Conservation (phyloP, 345 rosid genomes). For the Nephelium lappaceum region DNA sequence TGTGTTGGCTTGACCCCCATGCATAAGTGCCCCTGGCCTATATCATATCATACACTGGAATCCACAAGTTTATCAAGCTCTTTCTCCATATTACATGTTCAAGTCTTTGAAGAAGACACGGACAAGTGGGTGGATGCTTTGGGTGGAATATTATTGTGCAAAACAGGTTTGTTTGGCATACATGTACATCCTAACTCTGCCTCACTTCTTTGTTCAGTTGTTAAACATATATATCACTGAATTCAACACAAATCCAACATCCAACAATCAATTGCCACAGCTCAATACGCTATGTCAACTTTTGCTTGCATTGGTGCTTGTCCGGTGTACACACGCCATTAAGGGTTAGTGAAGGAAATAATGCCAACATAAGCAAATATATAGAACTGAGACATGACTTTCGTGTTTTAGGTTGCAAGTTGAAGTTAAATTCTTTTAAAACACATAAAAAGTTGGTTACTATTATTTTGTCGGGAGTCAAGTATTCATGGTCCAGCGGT, state of each 20-base stretch:
- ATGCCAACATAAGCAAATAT: too few relatives aligned
- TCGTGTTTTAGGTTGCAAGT: not conserved
- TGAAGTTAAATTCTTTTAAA: not conserved
- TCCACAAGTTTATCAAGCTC: conserved; percentile 83
- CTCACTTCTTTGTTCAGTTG: conserved; percentile 4
- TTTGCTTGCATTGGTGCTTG: conserved; percentile 3
- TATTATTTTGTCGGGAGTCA: not conserved
- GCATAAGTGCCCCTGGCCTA: conserved; percentile 89
- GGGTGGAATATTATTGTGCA: conserved; percentile 94
- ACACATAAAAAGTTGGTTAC: not conserved
- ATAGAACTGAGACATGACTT: not conserved
- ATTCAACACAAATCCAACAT: not conserved
- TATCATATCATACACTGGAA: conserved; percentile 91
- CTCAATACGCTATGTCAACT: not conserved
- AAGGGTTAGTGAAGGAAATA: not conserved
- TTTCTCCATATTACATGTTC: conserved; percentile 96
- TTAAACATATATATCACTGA: not conserved
- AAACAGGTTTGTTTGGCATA: conserved; percentile 65
- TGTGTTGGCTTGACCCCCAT: conserved; percentile 75
- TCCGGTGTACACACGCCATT: not conserved
- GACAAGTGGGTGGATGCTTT: conserved; percentile 97
- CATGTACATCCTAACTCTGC: not conserved
- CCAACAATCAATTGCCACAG: not conserved
- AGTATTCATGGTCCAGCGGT: too few relatives aligned
- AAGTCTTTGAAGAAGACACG: conserved; percentile 92